Evolutionary conservation across 805 yeast genomes (phyloP).

Genomic region (Martiniozyma abietophila): DNA sequence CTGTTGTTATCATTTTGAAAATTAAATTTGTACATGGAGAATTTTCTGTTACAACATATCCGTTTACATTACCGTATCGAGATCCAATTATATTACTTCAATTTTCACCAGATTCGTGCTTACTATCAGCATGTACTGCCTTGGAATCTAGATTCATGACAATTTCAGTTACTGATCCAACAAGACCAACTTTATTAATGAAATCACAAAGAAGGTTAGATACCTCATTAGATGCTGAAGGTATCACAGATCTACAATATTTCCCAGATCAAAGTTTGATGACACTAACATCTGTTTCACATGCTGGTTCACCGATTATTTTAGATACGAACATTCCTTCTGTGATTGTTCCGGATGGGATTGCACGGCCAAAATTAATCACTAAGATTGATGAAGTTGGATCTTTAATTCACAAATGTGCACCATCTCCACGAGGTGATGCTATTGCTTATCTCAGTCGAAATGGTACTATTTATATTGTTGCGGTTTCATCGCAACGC

Average conservation of each 20-base stretch:
- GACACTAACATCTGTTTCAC: conserved; percentile 48
- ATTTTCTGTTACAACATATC: conserved; percentile 20
- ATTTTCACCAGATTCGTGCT: conserved; percentile 64
- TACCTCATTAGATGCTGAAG: conserved; percentile 71
- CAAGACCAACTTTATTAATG: conserved; percentile 59
- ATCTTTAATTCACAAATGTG: conserved; percentile 60
- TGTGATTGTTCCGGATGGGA: conserved; percentile 28
- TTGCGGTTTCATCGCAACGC: conserved; percentile 42
- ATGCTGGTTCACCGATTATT: conserved; percentile 56
- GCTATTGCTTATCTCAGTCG: conserved; percentile 74
- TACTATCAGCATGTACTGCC: conserved; percentile 66
- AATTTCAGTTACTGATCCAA: conserved; percentile 54
- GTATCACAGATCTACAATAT: conserved; percentile 73
- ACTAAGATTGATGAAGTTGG: conserved; percentile 75
- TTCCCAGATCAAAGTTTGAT: conserved; percentile 56
- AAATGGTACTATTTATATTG: conserved; percentile 64
- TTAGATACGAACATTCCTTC: conserved; percentile 53
- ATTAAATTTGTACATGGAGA: conserved; percentile 8
- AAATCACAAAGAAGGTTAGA: conserved; percentile 56
- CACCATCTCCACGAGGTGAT: conserved; percentile 79
- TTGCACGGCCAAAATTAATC: conserved; percentile 53
- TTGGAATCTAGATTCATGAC: conserved; percentile 74
- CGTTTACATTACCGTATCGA: conserved; percentile 68
- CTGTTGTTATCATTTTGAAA: conserved; percentile 52
- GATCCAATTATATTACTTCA: conserved; percentile 73